Evolutionary conservation across 768 basidiomycete species (phyloP), one percentile per base, ranked within the genome.

Genomic region (Brasilioporus rufonigricans): DNA sequence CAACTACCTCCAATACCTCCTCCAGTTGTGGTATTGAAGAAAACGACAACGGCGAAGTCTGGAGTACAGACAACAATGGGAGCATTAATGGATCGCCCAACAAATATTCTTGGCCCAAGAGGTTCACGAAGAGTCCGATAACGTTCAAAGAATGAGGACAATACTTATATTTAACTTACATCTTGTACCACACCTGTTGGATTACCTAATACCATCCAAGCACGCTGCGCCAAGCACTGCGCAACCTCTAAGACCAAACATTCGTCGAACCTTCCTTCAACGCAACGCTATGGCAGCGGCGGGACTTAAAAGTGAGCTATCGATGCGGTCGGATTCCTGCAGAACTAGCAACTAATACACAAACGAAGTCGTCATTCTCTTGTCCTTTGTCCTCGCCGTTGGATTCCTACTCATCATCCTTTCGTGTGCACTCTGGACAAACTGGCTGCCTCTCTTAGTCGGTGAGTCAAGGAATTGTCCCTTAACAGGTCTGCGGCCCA

Each of bases 341-440:
- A 32, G 26, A 38, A 61, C 29, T 27, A 26, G 33, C 27, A 24
- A 21, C 49, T 60, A 11, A 45, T 26, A 16, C 41, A 50, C 24
- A 3, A 44, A 59, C 5, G 45, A 68, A 98, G 95, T 93, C 66
- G 94, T 98, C 60, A 94, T 98, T 64, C 80, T 98, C 50, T 86
- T 99, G 44, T 95, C 97, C 2, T 98, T 99, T 74, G 92, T 98
- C 50, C 87, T 99, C 47, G 97, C 97, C 7, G 82, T 96, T 16
- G 97, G 97, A n/a, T 99, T 99, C 77, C 76, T 99, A 54, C 83
- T 98, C 67, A 91, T 98, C 66, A 99, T 99, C 71, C 86, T 99
- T 23, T 93, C 93, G 1, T 98, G 97, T 69, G 97, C 97, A 8
- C 76, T 98, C 29, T 98, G 89, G 87, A 76, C 84, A 14, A 99